These are phyloP conservation scores for Pseudoturritis turrita DNA, from an alignment of 345 rosid species.

Conservation along the genomic window DNA sequence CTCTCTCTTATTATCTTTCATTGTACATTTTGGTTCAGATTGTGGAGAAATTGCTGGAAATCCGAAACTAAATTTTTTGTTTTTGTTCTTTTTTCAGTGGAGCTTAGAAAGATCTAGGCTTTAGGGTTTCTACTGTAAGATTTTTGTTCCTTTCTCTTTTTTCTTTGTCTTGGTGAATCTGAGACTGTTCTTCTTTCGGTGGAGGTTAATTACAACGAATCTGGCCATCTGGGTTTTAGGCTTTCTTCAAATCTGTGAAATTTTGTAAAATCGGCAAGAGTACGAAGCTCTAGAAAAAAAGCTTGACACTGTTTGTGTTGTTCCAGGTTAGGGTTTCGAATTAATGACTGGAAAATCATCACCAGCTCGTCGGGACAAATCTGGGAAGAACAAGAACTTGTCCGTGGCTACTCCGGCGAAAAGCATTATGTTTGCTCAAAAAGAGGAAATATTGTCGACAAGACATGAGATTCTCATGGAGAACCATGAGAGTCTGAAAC, in stretches of 20 bases:
- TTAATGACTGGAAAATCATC: conserved; percentile 4
- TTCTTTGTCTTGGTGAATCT: neutral
- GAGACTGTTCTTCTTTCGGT: neutral
- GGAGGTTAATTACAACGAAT: neutral
- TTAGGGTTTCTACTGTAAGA: too few species aligned
- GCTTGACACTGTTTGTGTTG: conserved; percentile 1
- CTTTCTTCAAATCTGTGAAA: conserved; percentile 2
- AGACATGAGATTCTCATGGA: conserved; percentile 10
- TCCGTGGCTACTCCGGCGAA: neutral
- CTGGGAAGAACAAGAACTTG: neutral
- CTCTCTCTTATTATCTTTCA: neutral
- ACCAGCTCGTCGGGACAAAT: neutral
- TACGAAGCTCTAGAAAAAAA: neutral
- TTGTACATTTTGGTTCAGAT: neutral
- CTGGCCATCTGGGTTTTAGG: neutral
- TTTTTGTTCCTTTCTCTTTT: too few species aligned
- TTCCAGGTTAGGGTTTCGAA: conserved; percentile 8
- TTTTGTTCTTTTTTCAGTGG: too few species aligned
- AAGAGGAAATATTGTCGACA: neutral
- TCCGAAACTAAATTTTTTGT: too few species aligned
- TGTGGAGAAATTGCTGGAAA: neutral
- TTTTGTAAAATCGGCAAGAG: neutral
- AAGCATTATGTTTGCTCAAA: neutral
- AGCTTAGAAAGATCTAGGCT: too few species aligned
- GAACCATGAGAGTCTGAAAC: neutral